A percentile compares a stretch with the other conserved stretches of the same genome.
Evolutionary conservation across 2,329 filamentous ascomycete species (phyloP).

Genomic region (Rutstroemia sydowiana): DNA sequence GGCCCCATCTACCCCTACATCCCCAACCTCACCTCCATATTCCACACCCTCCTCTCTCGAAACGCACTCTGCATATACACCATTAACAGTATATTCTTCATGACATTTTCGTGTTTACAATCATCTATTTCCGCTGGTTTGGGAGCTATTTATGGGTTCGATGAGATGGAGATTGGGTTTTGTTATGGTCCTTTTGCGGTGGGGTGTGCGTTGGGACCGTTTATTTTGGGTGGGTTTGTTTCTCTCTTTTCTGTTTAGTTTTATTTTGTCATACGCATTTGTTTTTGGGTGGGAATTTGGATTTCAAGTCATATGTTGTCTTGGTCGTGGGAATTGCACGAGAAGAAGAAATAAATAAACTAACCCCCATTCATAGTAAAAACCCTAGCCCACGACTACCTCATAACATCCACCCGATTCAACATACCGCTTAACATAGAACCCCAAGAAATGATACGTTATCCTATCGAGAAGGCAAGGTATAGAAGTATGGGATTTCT

Average conservation of each 20-base stretch:
- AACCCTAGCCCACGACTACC: neutral
- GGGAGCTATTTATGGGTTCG: conserved; percentile 37
- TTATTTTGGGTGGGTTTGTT: conserved; percentile 14
- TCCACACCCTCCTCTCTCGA: too few species aligned
- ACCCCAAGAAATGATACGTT: neutral
- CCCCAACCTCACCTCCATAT: too few species aligned
- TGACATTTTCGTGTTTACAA: conserved; percentile 40
- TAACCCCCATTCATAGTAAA: neutral
- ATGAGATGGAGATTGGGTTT: conserved; percentile 23
- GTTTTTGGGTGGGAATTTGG: too few species aligned
- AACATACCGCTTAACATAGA: neutral
- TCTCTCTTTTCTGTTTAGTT: neutral
- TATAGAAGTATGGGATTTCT: neutral
- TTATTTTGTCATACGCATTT: neutral
- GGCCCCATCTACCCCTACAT: too few species aligned
- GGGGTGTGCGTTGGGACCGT: neutral
- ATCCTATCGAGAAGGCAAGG: neutral
- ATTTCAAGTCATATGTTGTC: too few species aligned
- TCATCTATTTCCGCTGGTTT: conserved; percentile 40
- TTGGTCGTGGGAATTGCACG: too few species aligned
- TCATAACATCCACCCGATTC: neutral
- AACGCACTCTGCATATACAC: neutral
- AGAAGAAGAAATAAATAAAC: too few species aligned
- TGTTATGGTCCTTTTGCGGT: conserved; percentile 19
- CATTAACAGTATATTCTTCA: conserved; percentile 35